These are phyloP conservation scores for Arxiozyma telluris DNA, from an alignment of 1,139 yeast genomes.

Conservation along the genomic window DNA sequence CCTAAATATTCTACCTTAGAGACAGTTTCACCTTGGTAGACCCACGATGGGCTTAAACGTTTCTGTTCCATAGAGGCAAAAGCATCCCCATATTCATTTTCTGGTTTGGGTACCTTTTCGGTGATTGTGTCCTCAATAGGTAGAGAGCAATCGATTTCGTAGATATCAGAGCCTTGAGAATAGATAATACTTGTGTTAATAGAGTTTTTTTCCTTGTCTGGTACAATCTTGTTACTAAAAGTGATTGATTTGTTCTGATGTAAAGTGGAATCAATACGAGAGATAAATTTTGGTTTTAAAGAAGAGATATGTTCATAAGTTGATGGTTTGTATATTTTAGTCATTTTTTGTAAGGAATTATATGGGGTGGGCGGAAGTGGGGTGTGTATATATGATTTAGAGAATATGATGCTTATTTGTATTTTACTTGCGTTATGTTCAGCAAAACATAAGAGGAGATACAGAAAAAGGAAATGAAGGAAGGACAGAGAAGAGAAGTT, in stretches of 20 bases:
- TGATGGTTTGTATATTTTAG: conserved; percentile 38
- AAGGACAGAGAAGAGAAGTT: too few species aligned
- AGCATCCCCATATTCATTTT: conserved; percentile 18
- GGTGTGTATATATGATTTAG: too few species aligned
- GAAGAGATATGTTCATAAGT: conserved; percentile 49
- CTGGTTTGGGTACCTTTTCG: conserved; percentile 8
- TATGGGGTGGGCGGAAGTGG: too few species aligned
- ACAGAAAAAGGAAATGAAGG: too few species aligned
- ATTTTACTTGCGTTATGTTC: too few species aligned
- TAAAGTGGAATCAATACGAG: conserved; percentile 16
- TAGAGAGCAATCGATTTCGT: conserved; percentile 23
- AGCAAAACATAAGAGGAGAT: too few species aligned
- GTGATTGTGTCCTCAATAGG: conserved; percentile 15
- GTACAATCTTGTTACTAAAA: conserved; percentile 24
- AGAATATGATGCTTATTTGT: too few species aligned
- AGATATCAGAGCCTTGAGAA: conserved; percentile 28
- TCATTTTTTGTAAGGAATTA: background rate
- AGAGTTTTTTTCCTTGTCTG: conserved; percentile 20
- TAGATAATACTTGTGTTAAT: conserved; percentile 22
- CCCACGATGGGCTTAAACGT: conserved; percentile 22
- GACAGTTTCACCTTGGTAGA: conserved; percentile 26
- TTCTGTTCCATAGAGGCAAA: conserved; percentile 13
- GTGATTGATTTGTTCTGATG: conserved; percentile 19
- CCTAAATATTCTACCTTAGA: conserved; percentile 23
- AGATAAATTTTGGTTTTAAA: conserved; percentile 51